phyloP scores from a whole-genome alignment of 805 yeast genomes.

The Zygosaccharomyces pseudorouxii region DNA sequence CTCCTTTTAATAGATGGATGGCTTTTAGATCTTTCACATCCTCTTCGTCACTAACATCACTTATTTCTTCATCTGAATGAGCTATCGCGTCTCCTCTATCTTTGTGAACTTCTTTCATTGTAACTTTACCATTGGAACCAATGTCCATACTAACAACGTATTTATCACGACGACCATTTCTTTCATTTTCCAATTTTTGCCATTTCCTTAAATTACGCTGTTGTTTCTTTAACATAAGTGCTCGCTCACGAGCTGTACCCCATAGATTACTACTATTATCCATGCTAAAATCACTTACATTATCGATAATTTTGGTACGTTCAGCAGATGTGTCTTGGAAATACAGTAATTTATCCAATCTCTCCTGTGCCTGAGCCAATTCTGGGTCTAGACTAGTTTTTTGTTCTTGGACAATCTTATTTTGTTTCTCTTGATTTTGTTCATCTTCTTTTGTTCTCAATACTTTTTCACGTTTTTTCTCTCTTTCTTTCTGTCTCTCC shows the following conservation, averaged over 20 bases:
- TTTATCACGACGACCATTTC: constrained; percentile 65
- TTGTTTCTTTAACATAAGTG: constrained; percentile 79
- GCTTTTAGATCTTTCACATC: constrained; percentile 32
- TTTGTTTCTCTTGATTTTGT: constrained; percentile 35
- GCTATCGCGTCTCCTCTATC: constrained; percentile 23
- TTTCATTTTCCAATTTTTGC: constrained; percentile 52
- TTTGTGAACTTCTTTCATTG: constrained; percentile 47
- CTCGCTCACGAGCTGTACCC: constrained; percentile 82
- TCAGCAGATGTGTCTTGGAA: constrained; percentile 86
- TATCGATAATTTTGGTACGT: constrained; percentile 87
- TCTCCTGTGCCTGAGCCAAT: constrained; percentile 60
- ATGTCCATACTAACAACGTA: constrained; percentile 74
- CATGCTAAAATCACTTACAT: constrained; percentile 71
- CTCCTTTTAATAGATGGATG: constrained; percentile 26
- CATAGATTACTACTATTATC: constrained; percentile 61
- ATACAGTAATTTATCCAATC: constrained; percentile 66
- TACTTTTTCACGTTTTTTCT: constrained; percentile 35
- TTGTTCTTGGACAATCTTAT: constrained; percentile 41
- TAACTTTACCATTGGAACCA: constrained; percentile 70
- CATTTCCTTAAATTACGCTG: constrained; percentile 66
- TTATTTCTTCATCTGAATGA: constrained; percentile 30
- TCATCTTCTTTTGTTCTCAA: constrained; percentile 24
- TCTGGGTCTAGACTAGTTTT: constrained; percentile 50
- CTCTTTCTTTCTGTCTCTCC: constrained; percentile 45
- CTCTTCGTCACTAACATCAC: constrained; percentile 38